Conservation (phyloP, 495 filamentous ascomycete species). For the Neurospora sp. region DNA sequence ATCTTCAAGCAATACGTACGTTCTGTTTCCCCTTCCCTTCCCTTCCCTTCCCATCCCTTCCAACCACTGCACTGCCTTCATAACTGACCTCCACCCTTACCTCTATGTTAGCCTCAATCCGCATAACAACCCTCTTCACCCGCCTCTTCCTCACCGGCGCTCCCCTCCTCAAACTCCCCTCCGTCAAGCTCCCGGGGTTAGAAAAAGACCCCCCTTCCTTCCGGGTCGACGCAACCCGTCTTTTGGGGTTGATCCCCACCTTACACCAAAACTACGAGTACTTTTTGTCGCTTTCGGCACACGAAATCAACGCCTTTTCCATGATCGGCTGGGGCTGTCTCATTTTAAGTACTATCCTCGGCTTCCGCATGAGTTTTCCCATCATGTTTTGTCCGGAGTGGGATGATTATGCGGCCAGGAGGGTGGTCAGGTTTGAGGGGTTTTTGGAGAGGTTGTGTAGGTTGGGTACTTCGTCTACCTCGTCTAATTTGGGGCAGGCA, state of each 20-base stretch:
- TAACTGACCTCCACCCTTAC: not conserved
- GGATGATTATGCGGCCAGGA: constrained; percentile 24
- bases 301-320: constrained; percentile 21
- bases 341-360: constrained; percentile 28
- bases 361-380: constrained; percentile 33
- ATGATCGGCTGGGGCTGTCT: constrained; percentile 25
- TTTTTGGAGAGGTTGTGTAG: constrained; percentile 21
- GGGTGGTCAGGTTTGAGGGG: constrained; percentile 20
- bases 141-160: constrained; percentile 29
- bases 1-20: constrained; percentile 12
- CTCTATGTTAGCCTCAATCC: constrained; percentile 15
- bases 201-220: not conserved
- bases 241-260: constrained; percentile 7
- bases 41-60: not conserved
- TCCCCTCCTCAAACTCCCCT: constrained; percentile 22
- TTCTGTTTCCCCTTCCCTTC: not conserved
- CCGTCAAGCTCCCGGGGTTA: not conserved
- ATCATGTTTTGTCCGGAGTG: constrained; percentile 26
- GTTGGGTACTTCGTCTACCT: not conserved
- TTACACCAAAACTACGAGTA: constrained; percentile 22
- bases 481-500: not conserved
- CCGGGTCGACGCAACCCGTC: constrained; percentile 7
- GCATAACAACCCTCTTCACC: constrained; percentile 21
- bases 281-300: constrained; percentile 11
- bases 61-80: not conserved